Base-by-base conservation (phyloP, 139 green algal genomes). In the Chlorella sp. region DNA sequence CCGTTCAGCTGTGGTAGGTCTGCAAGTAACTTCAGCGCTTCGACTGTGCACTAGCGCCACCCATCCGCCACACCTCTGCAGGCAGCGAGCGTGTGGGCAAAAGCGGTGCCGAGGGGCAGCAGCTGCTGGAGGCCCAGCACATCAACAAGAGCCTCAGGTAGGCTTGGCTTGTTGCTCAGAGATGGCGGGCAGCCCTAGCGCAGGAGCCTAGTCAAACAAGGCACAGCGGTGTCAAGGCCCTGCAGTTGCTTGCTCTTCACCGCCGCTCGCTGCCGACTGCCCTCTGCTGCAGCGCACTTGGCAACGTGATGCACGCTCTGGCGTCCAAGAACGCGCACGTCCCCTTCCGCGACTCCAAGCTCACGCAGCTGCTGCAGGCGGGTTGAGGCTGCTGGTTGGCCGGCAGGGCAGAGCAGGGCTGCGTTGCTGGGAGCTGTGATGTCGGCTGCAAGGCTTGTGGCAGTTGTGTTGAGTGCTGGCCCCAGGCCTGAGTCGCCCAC, bases 321-420 rank as follows among this genome's bases (percentile, higher is more conserved):
- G 93, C 93, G 7, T 43, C 73, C 60, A 92, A 92, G 87, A 90
- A 93, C 69, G 64, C 84, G 19, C 94, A 98, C 86, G 87, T 98
- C 26, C 96, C 96, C 56, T 98, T 95, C 90, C 91, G 95, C 44
- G 94, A 98, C 93, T 92, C 83, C 84, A 98, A 98, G 92, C 94
- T 99, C 20, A 99, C 96, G 22, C 91, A 96, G 89, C 88, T 99
- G 77, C 93, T 98, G 64, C 46, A 43, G n/a, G 62, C 72, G 72
- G 26, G 67, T 73, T 26, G n/a, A 34, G 67, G 34, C 3, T 34
- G 67, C 67, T 73, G 67, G 34, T 3, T 46, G 34, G 67, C 34
- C 34, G 4, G 34, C 34, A 11, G 67, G 51, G 4, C 11, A n/a
- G n/a, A n/a, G n/a, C n/a, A n/a, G n/a, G n/a, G n/a, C n/a, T n/a